phyloP scores from a whole-genome alignment of 2,329 filamentous ascomycete genomes.

The Neonectria hederae region DNA sequence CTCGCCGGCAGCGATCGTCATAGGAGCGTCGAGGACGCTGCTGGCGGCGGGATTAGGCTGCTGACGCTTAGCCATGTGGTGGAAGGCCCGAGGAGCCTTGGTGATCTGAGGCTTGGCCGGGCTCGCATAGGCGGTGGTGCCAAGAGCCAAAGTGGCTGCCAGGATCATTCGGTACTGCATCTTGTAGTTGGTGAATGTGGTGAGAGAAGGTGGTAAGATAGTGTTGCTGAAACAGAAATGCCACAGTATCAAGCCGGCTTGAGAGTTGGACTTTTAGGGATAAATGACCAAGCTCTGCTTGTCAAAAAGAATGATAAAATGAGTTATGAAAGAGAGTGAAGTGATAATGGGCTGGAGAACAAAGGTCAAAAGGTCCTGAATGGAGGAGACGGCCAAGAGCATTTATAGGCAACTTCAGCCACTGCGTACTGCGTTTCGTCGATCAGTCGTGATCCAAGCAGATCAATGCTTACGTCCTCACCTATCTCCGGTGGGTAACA shows the following conservation, averaged over 20 bases:
- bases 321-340: constrained; percentile 23
- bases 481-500: not conserved
- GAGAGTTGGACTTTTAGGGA: constrained; percentile 24
- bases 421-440: not conserved
- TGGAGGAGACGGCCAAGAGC: not conserved
- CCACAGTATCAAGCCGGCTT: constrained; percentile 38
- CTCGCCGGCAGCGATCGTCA: constrained; percentile 40
- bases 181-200: constrained; percentile 15
- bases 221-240: constrained; percentile 7
- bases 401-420: constrained; percentile 31
- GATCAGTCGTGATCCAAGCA: not conserved
- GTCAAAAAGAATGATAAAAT: constrained; percentile 35
- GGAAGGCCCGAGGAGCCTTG: constrained; percentile 22
- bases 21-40: constrained; percentile 38
- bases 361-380: constrained; percentile 7
- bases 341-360: constrained; percentile 28
- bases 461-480: not conserved
- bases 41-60: constrained; percentile 30
- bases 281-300: constrained; percentile 42
- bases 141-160: constrained; percentile 37
- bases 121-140: constrained; percentile 31
- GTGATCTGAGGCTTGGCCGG: constrained; percentile 37
- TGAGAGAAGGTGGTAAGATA: constrained; percentile 1
- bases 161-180: constrained; percentile 44
- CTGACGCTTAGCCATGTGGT: constrained; percentile 31